Evolutionary conservation across 1,284 basidiomycete genomes (phyloP).

Genomic region (Microbotryum saponariae): DNA sequence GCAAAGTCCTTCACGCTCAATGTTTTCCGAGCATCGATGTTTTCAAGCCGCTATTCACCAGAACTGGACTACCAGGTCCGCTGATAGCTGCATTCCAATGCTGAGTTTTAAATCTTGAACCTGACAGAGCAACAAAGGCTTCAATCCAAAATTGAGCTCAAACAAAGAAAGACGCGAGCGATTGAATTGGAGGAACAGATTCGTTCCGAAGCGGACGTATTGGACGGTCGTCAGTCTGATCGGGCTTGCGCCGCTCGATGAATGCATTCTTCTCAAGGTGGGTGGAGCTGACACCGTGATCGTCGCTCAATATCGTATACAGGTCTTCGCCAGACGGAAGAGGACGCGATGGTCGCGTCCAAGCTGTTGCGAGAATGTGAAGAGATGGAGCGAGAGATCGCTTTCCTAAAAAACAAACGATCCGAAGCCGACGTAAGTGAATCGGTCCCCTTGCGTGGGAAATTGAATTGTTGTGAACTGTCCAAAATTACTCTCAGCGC

Average conservation of each 20-base stretch:
- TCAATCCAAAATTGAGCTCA: conserved; percentile 13
- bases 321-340: neutral
- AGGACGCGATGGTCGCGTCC: conserved; percentile 14
- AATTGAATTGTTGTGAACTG: too few species aligned
- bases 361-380: conserved; percentile 21
- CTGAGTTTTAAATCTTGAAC: too few species aligned
- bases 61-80: too few species aligned
- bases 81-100: too few species aligned
- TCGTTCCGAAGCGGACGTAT: conserved; percentile 16
- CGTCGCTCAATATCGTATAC: neutral
- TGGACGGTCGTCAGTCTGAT: conserved; percentile 16
- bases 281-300: neutral
- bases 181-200: conserved; percentile 21
- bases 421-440: conserved; percentile 18
- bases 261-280: neutral
- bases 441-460: neutral
- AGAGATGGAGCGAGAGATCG: conserved; percentile 31
- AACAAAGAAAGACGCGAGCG: conserved; percentile 13
- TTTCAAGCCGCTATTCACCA: too few species aligned
- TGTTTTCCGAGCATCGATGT: too few species aligned
- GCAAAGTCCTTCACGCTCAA: neutral
- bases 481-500: conserved; percentile 13
- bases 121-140: conserved; percentile 1
- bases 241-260: neutral
- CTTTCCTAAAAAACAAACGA: conserved; percentile 32